Evolutionary conservation across 192 early-diverging fungal species (phyloP), one percentile per base, ranked within the genome.

Genomic region (Backusella liffmaniae): DNA sequence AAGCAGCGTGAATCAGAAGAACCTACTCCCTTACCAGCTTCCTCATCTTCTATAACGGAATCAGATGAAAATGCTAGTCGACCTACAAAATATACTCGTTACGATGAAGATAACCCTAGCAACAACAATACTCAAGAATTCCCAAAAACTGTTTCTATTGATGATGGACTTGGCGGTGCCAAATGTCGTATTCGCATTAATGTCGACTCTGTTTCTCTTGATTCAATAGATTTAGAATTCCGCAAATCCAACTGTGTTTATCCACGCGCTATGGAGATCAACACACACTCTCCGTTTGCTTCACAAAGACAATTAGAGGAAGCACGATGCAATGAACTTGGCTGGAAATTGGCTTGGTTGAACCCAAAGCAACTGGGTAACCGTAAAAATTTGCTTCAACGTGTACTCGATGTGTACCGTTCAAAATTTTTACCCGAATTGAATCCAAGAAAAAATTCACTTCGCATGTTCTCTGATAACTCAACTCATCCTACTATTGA

Each of bases 311-410:
- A 74, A 41, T 79, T 84, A 69, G 78, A 75, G 16, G 90, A 85
- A 78, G 81, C 70, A 46, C 56, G 34, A 59, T 88, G 79, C 70
- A 93, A 86, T 76, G 88, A 90, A 53, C 51, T 92, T 62, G 91
- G 84, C 8, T 93, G 92, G 92, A 88, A 90, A 76, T 76, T 92
- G 69, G 77, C 73, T 21, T 80, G 42, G 79, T 75, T 70, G 42
- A 79, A 66, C 34, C 72, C 59, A 42, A 62, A 70, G 13, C 73
- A 78, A 16, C 44, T 83, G 13, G 80, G 69, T 10, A 80, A 77
- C 56, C 79, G 80, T 29, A 76, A 77, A 35, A 72, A 72, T 32
- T 44, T 83, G 7, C 42, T 83, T 3, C 79, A 83, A 62, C 76
- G 80, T 56, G 76, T 74, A 13, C 59, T 83, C 3, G 82, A 83